Percentiles rank a stretch among this genome's conserved stretches.
Evolutionary conservation across 345 rosid genomes (phyloP).

Genomic region (Rubroshorea leprosula): DNA sequence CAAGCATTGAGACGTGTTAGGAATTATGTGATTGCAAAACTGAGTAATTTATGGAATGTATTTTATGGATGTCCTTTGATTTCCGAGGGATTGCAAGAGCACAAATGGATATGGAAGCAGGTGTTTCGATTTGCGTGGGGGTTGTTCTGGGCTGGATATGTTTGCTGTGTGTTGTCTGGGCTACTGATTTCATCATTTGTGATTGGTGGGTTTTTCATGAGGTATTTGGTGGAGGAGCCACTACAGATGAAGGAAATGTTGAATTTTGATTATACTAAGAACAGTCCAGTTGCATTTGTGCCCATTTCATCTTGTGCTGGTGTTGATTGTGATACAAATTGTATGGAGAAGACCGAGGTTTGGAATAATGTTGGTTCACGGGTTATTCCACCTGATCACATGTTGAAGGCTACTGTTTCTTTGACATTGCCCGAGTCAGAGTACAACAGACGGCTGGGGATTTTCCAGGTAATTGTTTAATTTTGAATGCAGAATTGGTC

Average conservation of each 20-base stretch:
- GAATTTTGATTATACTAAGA: slow-evolving; percentile 59
- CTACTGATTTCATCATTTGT: slow-evolving; percentile 46
- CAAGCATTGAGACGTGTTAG: slow-evolving; percentile 32
- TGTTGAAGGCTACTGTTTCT: slow-evolving; percentile 35
- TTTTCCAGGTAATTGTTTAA: slow-evolving; percentile 65
- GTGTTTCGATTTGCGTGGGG: slow-evolving; percentile 56
- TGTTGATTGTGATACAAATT: slow-evolving; percentile 36
- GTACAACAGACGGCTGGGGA: slow-evolving; percentile 76
- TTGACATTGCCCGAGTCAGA: slow-evolving; percentile 72
- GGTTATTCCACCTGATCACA: slow-evolving; percentile 36
- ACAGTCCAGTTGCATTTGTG: slow-evolving; percentile 62
- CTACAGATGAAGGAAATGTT: slow-evolving; percentile 42
- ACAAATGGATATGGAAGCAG: slow-evolving; percentile 32
- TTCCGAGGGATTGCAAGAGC: slow-evolving; percentile 40
- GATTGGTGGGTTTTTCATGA: slow-evolving; percentile 49
- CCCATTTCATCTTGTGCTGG: slow-evolving; percentile 50
- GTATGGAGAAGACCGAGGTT: slow-evolving; percentile 37
- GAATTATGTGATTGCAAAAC: slow-evolving; percentile 22
- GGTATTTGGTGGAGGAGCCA: slow-evolving; percentile 57
- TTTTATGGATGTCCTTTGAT: slow-evolving; percentile 27
- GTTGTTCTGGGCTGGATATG: slow-evolving; percentile 59
- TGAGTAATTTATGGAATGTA: slow-evolving; percentile 22
- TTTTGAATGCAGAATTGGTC: slow-evolving; percentile 8
- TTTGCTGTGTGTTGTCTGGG: slow-evolving; percentile 50
- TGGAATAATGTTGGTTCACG: slow-evolving; percentile 16